These are phyloP conservation scores for Xylariaceae sp. DNA, from an alignment of 2,329 filamentous ascomycete genomes.

Conservation along the genomic window DNA sequence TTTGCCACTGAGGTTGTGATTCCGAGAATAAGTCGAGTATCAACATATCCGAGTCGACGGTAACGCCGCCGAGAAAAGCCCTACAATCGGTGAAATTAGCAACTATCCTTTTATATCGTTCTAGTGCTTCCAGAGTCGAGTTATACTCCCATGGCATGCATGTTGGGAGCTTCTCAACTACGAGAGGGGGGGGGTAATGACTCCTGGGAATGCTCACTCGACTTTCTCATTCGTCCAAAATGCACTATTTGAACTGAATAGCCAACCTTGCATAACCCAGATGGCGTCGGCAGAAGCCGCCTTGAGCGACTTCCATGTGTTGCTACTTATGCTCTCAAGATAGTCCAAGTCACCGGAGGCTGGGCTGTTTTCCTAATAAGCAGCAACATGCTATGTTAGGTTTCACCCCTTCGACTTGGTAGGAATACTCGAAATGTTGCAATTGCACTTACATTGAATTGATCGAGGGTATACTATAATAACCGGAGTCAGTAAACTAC, in stretches of 20 bases:
- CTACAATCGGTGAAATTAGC: too few species aligned
- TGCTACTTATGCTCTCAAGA: slow-evolving; percentile 17
- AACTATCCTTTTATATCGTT: too few species aligned
- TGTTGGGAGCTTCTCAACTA: too few species aligned
- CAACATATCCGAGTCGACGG: slow-evolving; percentile 16
- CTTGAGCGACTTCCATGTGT: slow-evolving; percentile 18
- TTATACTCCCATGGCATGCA: too few species aligned
- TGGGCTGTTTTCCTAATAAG: slow-evolving; percentile 20
- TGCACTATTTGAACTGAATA: slow-evolving; percentile 13
- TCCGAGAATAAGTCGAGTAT: slow-evolving; percentile 20
- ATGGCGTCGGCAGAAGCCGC: slow-evolving; percentile 15
- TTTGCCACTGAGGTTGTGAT: slow-evolving; percentile 18
- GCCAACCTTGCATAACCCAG: slow-evolving; percentile 20
- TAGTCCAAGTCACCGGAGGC: slow-evolving; percentile 15
- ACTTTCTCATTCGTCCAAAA: slow-evolving; percentile 21
- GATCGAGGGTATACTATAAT: slow-evolving; percentile 20
- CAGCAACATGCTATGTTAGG: too few species aligned
- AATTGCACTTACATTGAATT: too few species aligned
- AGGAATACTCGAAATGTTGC: too few species aligned
- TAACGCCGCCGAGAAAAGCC: slow-evolving; percentile 17
- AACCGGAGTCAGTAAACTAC: too few species aligned
- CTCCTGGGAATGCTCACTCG: background rate
- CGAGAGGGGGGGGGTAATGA: too few species aligned
- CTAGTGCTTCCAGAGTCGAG: too few species aligned
- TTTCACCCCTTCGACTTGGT: too few species aligned